phyloP scores from a whole-genome alignment of 495 filamentous ascomycete species.

The Lasiosphaeria ovina region DNA sequence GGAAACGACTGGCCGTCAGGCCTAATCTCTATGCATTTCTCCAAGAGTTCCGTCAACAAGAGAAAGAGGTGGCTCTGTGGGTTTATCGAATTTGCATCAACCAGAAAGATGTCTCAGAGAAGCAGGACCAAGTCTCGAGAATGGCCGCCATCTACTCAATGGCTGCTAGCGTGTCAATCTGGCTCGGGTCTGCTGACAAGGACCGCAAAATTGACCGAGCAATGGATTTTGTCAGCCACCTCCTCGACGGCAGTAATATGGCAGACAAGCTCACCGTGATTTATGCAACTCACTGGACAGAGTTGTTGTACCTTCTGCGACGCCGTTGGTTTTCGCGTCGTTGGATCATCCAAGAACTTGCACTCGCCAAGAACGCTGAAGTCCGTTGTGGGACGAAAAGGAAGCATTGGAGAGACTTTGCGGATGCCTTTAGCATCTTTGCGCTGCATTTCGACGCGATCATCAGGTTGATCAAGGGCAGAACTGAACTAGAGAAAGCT shows the following conservation, averaged over 20 bases:
- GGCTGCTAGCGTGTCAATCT: not conserved
- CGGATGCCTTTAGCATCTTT: not conserved
- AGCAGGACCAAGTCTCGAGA: not conserved
- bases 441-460: not conserved
- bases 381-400: not conserved
- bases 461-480: not conserved
- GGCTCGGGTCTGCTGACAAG: not conserved
- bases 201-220: not conserved
- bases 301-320: not conserved
- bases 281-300: not conserved
- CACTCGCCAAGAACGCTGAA: not conserved
- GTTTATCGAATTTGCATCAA: not conserved
- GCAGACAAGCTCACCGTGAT: not conserved
- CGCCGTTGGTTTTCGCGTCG: not conserved
- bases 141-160: not conserved
- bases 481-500: not conserved
- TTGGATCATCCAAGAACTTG: not conserved
- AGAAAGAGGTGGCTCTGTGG: not conserved
- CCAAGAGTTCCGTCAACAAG: not conserved
- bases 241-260: not conserved
- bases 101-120: not conserved
- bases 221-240: not conserved
- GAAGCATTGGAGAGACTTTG: not conserved
- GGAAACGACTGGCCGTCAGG: not conserved
- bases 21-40: not conserved